phyloP scores from a whole-genome alignment of 2,329 filamentous ascomycete species.

The Elsinoe ampelina region DNA sequence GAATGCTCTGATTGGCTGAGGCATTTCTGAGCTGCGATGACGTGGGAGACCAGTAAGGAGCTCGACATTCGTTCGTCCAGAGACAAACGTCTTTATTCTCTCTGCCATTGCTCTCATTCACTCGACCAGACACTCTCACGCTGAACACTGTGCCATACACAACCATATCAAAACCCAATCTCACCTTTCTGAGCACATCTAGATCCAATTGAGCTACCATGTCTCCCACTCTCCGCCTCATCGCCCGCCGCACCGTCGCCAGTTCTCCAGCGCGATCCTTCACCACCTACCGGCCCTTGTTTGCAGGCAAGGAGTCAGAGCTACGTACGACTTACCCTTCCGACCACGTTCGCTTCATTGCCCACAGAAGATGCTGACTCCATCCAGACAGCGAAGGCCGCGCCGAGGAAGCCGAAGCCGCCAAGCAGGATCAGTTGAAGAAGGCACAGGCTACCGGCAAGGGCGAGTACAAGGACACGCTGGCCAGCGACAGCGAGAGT shows the following conservation, averaged over 20 bases:
- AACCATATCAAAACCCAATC: not conserved
- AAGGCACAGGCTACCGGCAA: slow-evolving; percentile 46
- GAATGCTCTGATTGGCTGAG: not conserved
- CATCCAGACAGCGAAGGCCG: slow-evolving; percentile 34
- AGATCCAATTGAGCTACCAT: slow-evolving; percentile 10
- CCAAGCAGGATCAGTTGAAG: slow-evolving; percentile 55
- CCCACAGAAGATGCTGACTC: not conserved
- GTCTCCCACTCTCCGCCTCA: slow-evolving; percentile 17
- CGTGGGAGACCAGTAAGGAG: not conserved
- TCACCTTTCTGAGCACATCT: not conserved
- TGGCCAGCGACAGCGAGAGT: slow-evolving; percentile 73
- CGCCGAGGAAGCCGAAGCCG: slow-evolving; percentile 35
- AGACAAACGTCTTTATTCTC: not conserved
- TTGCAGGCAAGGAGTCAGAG: slow-evolving; percentile 36
- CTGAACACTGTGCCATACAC: not conserved
- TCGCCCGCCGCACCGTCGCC: slow-evolving; percentile 23
- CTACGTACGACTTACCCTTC: slow-evolving; percentile 30
- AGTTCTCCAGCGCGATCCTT: slow-evolving; percentile 26
- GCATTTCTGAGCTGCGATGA: slow-evolving; percentile 7
- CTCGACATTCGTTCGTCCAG: not conserved
- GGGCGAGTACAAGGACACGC: slow-evolving; percentile 66
- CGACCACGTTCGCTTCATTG: not conserved
- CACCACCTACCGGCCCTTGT: slow-evolving; percentile 28
- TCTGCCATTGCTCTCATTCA: not conserved
- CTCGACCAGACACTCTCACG: not conserved